phyloP scores from a whole-genome alignment of 1,284 basidiomycete genomes.

The Tilletia indica region DNA sequence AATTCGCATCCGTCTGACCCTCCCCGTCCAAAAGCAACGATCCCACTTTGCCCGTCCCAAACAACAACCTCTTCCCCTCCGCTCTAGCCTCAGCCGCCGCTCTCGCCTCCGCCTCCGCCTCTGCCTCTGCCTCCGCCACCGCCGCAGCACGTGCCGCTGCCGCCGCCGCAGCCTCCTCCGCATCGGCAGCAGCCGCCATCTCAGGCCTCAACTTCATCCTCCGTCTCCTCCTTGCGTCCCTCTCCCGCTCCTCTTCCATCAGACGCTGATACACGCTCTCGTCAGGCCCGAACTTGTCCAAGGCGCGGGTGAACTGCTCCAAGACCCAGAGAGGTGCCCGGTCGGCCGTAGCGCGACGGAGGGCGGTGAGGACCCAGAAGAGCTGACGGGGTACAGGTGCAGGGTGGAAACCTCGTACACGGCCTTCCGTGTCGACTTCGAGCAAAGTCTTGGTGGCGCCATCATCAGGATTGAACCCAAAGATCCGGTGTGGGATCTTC shows the following conservation, averaged over 20 bases:
- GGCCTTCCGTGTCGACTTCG: constrained; percentile 1
- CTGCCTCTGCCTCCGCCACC: neutral
- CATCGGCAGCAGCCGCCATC: neutral
- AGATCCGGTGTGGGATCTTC: neutral
- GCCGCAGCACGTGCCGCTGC: neutral
- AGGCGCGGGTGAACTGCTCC: constrained; percentile 22
- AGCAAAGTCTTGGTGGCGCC: neutral
- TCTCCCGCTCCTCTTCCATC: neutral
- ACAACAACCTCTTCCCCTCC: neutral
- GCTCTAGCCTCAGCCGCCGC: neutral
- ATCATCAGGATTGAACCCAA: neutral
- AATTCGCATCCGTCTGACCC: constrained; percentile 2
- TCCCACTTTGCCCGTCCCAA: neutral
- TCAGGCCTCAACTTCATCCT: neutral
- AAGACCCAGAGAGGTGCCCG: constrained; percentile 18
- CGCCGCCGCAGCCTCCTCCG: neutral
- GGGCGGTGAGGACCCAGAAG: constrained; percentile 20
- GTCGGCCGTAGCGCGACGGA: constrained; percentile 20
- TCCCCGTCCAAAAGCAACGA: neutral
- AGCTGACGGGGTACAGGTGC: constrained; percentile 23
- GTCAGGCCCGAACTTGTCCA: constrained; percentile 21
- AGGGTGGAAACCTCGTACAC: neutral
- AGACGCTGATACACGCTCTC: neutral
- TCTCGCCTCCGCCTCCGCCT: neutral
- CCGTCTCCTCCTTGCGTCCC: neutral